Percentiles rank a stretch among this genome's conserved stretches.
Evolutionary conservation across 306 rosid genomes (phyloP).

Genomic region (Rosa persica): DNA sequence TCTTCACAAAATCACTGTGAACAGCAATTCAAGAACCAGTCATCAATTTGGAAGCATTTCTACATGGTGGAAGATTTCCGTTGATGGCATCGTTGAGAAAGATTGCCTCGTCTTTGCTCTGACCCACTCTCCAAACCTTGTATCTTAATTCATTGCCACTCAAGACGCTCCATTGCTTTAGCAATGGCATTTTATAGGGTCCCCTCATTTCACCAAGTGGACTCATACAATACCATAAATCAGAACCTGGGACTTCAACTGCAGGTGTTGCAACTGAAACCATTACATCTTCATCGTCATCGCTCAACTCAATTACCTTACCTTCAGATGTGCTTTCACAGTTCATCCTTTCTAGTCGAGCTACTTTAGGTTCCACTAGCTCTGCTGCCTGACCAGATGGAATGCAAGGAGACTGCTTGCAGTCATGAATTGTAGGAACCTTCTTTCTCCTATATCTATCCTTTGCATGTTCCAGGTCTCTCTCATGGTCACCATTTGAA

Average conservation of each 20-base stretch:
- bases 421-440: neutral
- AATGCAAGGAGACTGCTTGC: neutral
- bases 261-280: constrained; percentile 5
- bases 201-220: constrained; percentile 51
- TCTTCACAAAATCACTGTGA: neutral
- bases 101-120: constrained; percentile 54
- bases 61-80: constrained; percentile 12
- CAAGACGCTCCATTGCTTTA: constrained; percentile 49
- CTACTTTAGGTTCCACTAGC: neutral
- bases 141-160: constrained; percentile 27
- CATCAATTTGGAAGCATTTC: neutral
- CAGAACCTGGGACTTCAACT: constrained; percentile 31
- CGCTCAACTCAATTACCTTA: constrained; percentile 17
- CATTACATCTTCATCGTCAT: constrained; percentile 13
- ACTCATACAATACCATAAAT: constrained; percentile 46
- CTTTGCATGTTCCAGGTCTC: neutral
- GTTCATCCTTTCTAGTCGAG: constrained; percentile 20
- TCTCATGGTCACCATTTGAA: neutral
- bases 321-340: constrained; percentile 20
- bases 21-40: neutral
- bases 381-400: neutral
- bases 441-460: neutral
- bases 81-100: constrained; percentile 48
- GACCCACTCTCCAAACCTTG: constrained; percentile 65
- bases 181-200: constrained; percentile 46